Percentiles rank a stretch among this genome's conserved stretches.
These are phyloP conservation scores for Phytophthora boehmeriae DNA, from an alignment of 352 stramenopile species.

Conservation along the genomic window DNA sequence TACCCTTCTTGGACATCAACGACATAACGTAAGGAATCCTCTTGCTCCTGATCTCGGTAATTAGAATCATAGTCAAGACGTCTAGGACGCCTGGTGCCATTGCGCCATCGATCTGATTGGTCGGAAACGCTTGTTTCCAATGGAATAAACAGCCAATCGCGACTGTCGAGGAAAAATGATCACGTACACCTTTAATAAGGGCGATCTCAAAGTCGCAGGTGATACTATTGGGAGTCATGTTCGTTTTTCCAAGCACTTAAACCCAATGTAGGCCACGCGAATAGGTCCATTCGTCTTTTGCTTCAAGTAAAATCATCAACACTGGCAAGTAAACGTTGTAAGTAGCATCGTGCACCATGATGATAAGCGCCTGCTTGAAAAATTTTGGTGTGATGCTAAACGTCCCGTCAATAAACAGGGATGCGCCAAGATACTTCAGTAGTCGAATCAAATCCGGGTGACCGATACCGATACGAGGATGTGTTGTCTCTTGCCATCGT, in stretches of 20 bases:
- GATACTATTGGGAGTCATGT: neutral
- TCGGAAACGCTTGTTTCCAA: constrained; percentile 6
- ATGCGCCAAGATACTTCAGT: constrained; percentile 3
- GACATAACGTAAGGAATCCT: constrained; percentile 7
- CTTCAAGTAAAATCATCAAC: neutral
- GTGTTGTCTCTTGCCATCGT: too few relatives aligned
- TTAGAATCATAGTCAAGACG: constrained; percentile 5
- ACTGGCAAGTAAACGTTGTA: constrained; percentile 10
- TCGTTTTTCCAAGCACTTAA: neutral
- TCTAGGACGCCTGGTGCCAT: constrained; percentile 1
- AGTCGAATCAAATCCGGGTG: neutral
- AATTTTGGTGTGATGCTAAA: constrained; percentile 7
- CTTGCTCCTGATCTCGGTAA: constrained; percentile 4
- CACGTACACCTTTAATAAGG: neutral
- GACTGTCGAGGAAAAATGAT: neutral
- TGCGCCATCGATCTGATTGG: constrained; percentile 1
- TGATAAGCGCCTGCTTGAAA: neutral
- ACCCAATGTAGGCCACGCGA: neutral
- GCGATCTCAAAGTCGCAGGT: neutral
- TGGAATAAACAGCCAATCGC: constrained; percentile 3
- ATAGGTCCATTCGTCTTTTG: neutral
- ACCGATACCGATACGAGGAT: neutral
- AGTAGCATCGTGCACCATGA: constrained; percentile 4
- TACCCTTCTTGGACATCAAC: neutral
- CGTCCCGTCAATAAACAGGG: constrained; percentile 2